Evolutionary conservation across 306 rosid genomes (phyloP), one percentile per base, ranked within the genome.

Genomic region (Rubus idaeus): DNA sequence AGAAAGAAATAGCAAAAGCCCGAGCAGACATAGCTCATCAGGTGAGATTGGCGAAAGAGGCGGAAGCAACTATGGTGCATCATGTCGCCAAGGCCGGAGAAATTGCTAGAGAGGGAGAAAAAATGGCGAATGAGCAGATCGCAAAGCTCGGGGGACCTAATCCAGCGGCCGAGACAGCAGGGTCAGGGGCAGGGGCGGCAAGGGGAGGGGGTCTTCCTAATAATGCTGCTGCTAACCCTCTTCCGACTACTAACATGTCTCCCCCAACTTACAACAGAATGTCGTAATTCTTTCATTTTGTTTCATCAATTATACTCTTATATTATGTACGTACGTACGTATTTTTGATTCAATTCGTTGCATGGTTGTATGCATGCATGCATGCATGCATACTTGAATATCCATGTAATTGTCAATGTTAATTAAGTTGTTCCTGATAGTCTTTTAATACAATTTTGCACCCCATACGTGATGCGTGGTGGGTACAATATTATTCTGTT

Each of bases 31-130:
- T 89, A 64, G 98, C 98, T 52, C 91, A 78, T 8, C 96, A 93
- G 81, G 84, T 91, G 40, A 89, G 95, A 66, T 26, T 89, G 84
- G 98, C 96, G 45, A 91, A 83, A 81, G 91, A 91, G 78, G 95
- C 91, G 0, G 97, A 93, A 75, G 98, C 93, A 37, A 73, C 62
- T 39, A 89, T 86, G 97, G 86, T 78, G 14, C 4, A 86, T 20
- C 96, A 93, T 58, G 88, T 83, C 16, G 78, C 84, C 26, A 91
- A 75, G 77, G 95, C 98, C 35, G 87, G 78, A 14, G 60, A 83
- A 9, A 87, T 39, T 77, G 93, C 78, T 20, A 46, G 37, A 16
- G 18, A 58, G 13, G 70, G 78, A 30, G 70, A 75, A 39, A 64
- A 62, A 14, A 5, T 52, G 40, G 78, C 78, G 13, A 7, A 61